phyloP scores from a whole-genome alignment of 768 basidiomycete genomes.

The Boletellus ananas region DNA sequence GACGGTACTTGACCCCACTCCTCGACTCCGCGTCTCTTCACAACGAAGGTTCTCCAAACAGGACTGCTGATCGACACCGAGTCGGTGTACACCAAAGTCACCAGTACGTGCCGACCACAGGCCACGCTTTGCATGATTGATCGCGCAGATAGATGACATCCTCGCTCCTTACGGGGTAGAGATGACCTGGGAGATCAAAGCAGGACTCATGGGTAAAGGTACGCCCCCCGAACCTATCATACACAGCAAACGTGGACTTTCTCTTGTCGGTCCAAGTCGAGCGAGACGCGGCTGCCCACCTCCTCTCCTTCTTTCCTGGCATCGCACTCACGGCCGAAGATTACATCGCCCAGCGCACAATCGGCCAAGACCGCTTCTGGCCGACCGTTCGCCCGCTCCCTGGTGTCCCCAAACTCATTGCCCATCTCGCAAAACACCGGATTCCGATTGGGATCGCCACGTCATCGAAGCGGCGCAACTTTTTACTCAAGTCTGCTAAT shows the following conservation, averaged over 20 bases:
- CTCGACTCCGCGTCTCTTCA: not conserved
- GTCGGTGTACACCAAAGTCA: conserved; percentile 70
- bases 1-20: conserved; percentile 44
- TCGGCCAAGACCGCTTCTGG: conserved; percentile 62
- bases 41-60: conserved; percentile 26
- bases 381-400: conserved; percentile 70
- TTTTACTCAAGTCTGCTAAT: conserved; percentile 63
- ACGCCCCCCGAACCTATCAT: conserved; percentile 8
- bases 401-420: conserved; percentile 64
- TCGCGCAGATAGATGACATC: conserved; percentile 53
- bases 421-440: conserved; percentile 60
- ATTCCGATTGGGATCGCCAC: conserved; percentile 84
- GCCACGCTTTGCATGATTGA: not conserved
- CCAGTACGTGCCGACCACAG: conserved; percentile 47
- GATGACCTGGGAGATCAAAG: conserved; percentile 88
- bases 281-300: conserved; percentile 56
- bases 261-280: conserved; percentile 45
- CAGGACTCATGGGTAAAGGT: conserved; percentile 89
- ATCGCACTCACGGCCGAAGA: conserved; percentile 60
- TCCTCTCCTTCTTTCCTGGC: conserved; percentile 74
- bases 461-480: conserved; percentile 63
- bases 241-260: not conserved
- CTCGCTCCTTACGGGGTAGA: conserved; percentile 65
- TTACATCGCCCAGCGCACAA: conserved; percentile 55
- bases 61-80: conserved; percentile 78